A percentile compares a stretch with the other conserved stretches of the same genome.
Conservation (phyloP, 768 basidiomycete species). For the Austroboletus festivus region DNA sequence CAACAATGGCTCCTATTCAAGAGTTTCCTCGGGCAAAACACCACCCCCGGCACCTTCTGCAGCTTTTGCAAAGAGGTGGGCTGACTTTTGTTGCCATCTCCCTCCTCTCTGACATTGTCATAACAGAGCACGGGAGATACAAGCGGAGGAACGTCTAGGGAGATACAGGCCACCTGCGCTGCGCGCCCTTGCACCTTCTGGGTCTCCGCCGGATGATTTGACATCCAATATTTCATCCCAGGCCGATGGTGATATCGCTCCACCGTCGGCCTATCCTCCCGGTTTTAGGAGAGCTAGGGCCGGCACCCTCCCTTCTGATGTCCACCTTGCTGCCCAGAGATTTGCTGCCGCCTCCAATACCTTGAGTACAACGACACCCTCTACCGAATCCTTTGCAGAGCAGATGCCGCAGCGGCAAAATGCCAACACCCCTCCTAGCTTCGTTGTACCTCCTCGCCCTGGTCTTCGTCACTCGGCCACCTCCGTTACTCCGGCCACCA, state of each 20-base stretch:
- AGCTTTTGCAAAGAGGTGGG: slow-evolving; percentile 82
- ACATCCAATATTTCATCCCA: slow-evolving; percentile 55
- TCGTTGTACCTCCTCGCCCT: slow-evolving; percentile 54
- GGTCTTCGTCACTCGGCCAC: slow-evolving; percentile 73
- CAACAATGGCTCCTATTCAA: slow-evolving; percentile 77
- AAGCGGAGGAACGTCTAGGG: slow-evolving; percentile 67
- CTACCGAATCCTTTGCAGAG: slow-evolving; percentile 48
- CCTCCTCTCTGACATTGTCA: slow-evolving; percentile 19
- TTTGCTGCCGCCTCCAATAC: slow-evolving; percentile 68
- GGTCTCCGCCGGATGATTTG: slow-evolving; percentile 70
- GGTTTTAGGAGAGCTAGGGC: slow-evolving; percentile 95
- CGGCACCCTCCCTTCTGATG: slow-evolving; percentile 95
- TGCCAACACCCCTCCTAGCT: slow-evolving; percentile 37
- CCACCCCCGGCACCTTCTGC: slow-evolving; percentile 89
- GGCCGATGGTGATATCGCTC: slow-evolving; percentile 54
- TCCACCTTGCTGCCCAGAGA: slow-evolving; percentile 81
- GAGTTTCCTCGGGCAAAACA: slow-evolving; percentile 83
- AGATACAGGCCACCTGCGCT: slow-evolving; percentile 83
- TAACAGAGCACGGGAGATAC: slow-evolving; percentile 78
- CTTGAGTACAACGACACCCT: slow-evolving; percentile 46
- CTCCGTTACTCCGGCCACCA: slow-evolving; percentile 54
- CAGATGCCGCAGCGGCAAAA: slow-evolving; percentile 39
- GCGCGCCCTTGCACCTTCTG: slow-evolving; percentile 61
- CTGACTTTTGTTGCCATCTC: slow-evolving; percentile 10
- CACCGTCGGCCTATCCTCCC: slow-evolving; percentile 75